Percentiles rank a stretch among this genome's conserved stretches.
phyloP scores from a whole-genome alignment of 2,329 filamentous ascomycete genomes.

The Acephala macrosclerotiorum region DNA sequence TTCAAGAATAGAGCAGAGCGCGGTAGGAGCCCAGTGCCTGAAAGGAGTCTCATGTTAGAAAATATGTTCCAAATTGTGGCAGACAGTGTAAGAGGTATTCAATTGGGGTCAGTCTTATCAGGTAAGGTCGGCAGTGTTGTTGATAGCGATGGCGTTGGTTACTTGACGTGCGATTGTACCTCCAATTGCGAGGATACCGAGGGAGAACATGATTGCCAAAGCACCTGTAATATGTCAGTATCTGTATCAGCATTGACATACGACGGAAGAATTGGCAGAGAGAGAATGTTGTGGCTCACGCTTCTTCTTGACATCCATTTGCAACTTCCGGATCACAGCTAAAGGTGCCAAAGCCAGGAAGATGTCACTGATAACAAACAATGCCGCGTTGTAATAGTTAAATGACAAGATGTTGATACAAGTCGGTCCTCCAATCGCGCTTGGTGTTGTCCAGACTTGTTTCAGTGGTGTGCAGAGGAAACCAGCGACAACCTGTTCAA shows the following conservation, averaged over 20 bases:
- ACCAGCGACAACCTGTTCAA: constrained; percentile 16
- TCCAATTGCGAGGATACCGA: constrained; percentile 22
- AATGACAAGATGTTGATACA: constrained; percentile 25
- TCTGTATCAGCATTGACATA: neutral
- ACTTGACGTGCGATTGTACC: constrained; percentile 27
- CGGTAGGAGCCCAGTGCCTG: constrained; percentile 29
- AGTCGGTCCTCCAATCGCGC: constrained; percentile 18
- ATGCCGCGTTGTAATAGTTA: constrained; percentile 26
- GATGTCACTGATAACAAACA: constrained; percentile 18
- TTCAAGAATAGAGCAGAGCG: constrained; percentile 26
- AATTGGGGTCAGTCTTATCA: constrained; percentile 10
- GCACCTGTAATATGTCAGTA: constrained; percentile 13
- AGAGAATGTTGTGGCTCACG: constrained; percentile 4
- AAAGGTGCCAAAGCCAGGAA: constrained; percentile 24
- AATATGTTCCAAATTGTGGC: neutral
- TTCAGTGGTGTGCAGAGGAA: constrained; percentile 23
- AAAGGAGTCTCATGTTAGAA: neutral
- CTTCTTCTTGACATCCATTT: constrained; percentile 24
- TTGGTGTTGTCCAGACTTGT: constrained; percentile 23
- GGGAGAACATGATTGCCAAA: constrained; percentile 23
- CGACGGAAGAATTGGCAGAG: neutral
- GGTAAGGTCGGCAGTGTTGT: constrained; percentile 18
- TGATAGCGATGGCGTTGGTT: constrained; percentile 20
- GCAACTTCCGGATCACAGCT: constrained; percentile 20
- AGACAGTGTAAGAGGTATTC: neutral